Evolutionary conservation across 768 basidiomycete species (phyloP).

Genomic region (Calocera cornea): DNA sequence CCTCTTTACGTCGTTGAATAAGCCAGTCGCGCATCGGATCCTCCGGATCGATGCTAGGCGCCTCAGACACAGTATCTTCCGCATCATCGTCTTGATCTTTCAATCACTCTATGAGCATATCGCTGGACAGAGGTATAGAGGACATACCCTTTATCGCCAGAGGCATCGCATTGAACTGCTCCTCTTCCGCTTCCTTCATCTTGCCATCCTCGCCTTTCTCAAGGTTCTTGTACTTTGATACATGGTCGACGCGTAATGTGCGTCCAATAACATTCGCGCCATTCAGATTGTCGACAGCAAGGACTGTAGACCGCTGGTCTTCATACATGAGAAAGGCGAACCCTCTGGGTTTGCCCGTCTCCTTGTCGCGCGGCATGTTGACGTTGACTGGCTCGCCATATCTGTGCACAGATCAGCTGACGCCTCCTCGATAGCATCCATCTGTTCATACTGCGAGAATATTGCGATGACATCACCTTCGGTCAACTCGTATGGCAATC

Average conservation of each 20-base stretch:
- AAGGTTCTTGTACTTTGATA: slow-evolving; percentile 83
- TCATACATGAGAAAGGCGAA: slow-evolving; percentile 99
- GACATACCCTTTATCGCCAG: slow-evolving; percentile 46
- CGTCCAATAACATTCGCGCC: slow-evolving; percentile 78
- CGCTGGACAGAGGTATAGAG: neutral
- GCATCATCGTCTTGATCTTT: slow-evolving; percentile 29
- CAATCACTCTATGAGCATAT: slow-evolving; percentile 4
- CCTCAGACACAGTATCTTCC: slow-evolving; percentile 40
- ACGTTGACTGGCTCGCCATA: slow-evolving; percentile 95
- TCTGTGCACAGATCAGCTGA: slow-evolving; percentile 30
- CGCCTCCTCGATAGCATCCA: slow-evolving; percentile 6
- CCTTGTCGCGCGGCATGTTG: slow-evolving; percentile 87
- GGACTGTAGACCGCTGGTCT: slow-evolving; percentile 87
- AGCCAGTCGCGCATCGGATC: slow-evolving; percentile 97
- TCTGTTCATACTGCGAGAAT: slow-evolving; percentile 75
- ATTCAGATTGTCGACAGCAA: slow-evolving; percentile 98
- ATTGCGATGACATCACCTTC: slow-evolving; percentile 97
- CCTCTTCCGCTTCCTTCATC: slow-evolving; percentile 69
- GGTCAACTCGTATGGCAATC: slow-evolving; percentile 74
- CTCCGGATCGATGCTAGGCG: slow-evolving; percentile 73
- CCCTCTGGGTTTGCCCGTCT: slow-evolving; percentile 78
- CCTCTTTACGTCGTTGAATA: slow-evolving; percentile 56
- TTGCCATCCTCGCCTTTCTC: slow-evolving; percentile 68
- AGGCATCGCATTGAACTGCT: slow-evolving; percentile 78
- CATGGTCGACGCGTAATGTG: slow-evolving; percentile 84